Conservation (phyloP, 2,329 filamentous ascomycete genomes). For the Periconia sp. region DNA sequence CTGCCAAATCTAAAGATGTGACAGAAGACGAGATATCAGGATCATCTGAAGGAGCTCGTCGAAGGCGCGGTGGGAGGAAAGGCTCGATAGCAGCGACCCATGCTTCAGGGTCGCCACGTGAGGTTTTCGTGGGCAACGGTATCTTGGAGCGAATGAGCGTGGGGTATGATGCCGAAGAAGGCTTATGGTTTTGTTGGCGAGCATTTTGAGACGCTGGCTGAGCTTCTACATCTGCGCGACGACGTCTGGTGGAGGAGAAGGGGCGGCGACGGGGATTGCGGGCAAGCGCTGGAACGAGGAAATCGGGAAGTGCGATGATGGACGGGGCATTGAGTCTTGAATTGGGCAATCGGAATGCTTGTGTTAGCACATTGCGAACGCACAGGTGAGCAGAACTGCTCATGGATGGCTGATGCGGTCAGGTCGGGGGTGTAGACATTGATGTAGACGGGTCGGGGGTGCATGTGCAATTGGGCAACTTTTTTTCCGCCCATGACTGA, state of each 20-base stretch:
- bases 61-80: slow-evolving; percentile 40
- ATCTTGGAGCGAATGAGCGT: slow-evolving; percentile 17
- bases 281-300: slow-evolving; percentile 36
- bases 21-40: slow-evolving; percentile 16
- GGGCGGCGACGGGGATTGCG: slow-evolving; percentile 21
- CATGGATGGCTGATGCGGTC: slow-evolving; percentile 29
- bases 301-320: slow-evolving; percentile 28
- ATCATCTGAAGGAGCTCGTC: slow-evolving; percentile 9
- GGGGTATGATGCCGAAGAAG: slow-evolving; percentile 12
- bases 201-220: background rate
- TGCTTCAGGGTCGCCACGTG: slow-evolving; percentile 27
- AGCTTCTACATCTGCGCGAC: slow-evolving; percentile 6
- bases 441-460: slow-evolving; percentile 1
- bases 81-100: slow-evolving; percentile 41
- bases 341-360: slow-evolving; percentile 35
- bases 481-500: slow-evolving; percentile 17
- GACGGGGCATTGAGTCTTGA: slow-evolving; percentile 20
- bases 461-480: slow-evolving; percentile 14
- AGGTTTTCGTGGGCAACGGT: slow-evolving; percentile 20
- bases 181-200: background rate
- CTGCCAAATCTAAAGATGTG: slow-evolving; percentile 29
- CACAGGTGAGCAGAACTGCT: slow-evolving; percentile 38
- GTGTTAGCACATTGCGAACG: slow-evolving; percentile 39
- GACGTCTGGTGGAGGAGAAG: slow-evolving; percentile 26
- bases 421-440: no score